A percentile compares a stretch with the other conserved stretches of the same genome.
phyloP scores from a whole-genome alignment of 2,329 filamentous ascomycete genomes.

The Cadophora malorum region DNA sequence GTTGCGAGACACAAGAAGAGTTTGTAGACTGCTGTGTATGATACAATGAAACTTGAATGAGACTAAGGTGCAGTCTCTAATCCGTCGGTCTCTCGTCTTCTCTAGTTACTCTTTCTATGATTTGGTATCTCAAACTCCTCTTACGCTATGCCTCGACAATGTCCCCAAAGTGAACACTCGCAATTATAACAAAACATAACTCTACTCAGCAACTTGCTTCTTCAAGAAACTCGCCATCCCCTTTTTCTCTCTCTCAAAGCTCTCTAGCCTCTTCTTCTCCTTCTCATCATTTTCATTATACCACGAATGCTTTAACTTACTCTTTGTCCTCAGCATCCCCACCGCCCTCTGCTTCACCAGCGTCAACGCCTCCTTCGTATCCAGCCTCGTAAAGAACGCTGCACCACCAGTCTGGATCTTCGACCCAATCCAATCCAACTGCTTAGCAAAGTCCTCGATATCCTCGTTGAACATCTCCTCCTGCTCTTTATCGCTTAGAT shows the following conservation, averaged over 20 bases:
- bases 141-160: not conserved
- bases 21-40: conserved; percentile 39
- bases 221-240: conserved; percentile 40
- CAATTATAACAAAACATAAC: not conserved
- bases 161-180: too few species aligned
- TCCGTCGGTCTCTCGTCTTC: not conserved
- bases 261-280: conserved; percentile 45
- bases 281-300: conserved; percentile 45
- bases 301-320: conserved; percentile 72
- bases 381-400: conserved; percentile 72
- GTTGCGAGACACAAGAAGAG: conserved; percentile 6
- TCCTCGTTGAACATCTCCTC: conserved; percentile 69
- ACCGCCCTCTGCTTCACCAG: conserved; percentile 75
- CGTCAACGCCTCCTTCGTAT: conserved; percentile 79
- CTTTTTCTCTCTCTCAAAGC: conserved; percentile 42
- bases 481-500: conserved; percentile 44
- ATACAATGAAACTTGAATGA: conserved; percentile 38
- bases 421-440: conserved; percentile 62
- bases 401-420: conserved; percentile 78
- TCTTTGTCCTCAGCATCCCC: conserved; percentile 70
- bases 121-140: not conserved
- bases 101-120: not conserved
- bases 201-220: conserved; percentile 23
- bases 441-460: conserved; percentile 69
- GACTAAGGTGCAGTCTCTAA: conserved; percentile 23